Percentiles rank a stretch among this genome's conserved stretches.
Conservation (phyloP, 2,329 filamentous ascomycete genomes). For the Aspergillus fijiensis region DNA sequence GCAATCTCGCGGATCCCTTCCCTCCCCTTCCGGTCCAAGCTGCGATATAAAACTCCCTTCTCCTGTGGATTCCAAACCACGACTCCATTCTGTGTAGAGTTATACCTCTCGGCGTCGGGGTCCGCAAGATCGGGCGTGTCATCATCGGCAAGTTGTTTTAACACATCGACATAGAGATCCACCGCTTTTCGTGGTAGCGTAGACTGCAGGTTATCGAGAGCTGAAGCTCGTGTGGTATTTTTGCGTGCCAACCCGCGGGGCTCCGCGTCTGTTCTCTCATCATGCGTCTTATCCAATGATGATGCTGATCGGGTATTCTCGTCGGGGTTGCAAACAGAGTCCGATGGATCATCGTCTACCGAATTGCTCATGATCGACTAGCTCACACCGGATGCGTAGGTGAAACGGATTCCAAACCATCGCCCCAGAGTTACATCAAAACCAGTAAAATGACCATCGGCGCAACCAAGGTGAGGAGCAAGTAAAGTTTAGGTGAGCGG, state of each 20-base stretch:
- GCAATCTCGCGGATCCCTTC: slow-evolving; percentile 65
- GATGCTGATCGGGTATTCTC: not conserved
- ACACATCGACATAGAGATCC: slow-evolving; percentile 50
- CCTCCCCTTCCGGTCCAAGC: slow-evolving; percentile 63
- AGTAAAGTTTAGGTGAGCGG: not conserved
- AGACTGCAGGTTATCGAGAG: slow-evolving; percentile 14
- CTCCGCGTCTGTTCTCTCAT: slow-evolving; percentile 2
- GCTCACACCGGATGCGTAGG: slow-evolving; percentile 45
- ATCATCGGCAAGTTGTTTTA: slow-evolving; percentile 58
- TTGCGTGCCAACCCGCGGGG: slow-evolving; percentile 1
- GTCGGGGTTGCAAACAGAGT: slow-evolving; percentile 11
- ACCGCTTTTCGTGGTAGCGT: slow-evolving; percentile 46
- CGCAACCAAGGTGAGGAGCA: not conserved
- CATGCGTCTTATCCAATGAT: not conserved
- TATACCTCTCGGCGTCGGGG: slow-evolving; percentile 25
- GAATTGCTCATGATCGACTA: slow-evolving; percentile 41
- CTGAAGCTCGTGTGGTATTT: slow-evolving; percentile 10
- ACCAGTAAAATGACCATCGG: not conserved
- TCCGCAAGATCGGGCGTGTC: slow-evolving; percentile 8
- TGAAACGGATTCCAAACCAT: slow-evolving; percentile 24
- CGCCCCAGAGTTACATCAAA: slow-evolving; percentile 6
- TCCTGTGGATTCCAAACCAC: slow-evolving; percentile 69
- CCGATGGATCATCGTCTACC: slow-evolving; percentile 29
- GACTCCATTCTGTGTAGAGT: slow-evolving; percentile 63
- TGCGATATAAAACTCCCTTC: slow-evolving; percentile 68